phyloP scores from a whole-genome alignment of 2,329 filamentous ascomycete genomes.

The Cercospora beticola region DNA sequence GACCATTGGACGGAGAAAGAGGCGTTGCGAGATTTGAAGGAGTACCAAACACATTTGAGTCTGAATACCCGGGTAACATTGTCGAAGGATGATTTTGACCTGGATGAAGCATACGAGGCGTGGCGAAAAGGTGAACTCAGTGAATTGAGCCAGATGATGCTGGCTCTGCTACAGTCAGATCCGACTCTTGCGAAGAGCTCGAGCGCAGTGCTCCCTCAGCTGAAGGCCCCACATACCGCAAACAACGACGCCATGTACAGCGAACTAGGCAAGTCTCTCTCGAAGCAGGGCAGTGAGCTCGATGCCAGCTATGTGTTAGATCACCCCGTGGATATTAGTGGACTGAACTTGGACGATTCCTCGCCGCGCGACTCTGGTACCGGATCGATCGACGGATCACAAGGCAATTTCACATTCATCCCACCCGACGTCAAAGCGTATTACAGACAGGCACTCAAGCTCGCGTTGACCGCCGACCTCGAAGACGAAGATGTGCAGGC shows the following conservation, averaged over 20 bases:
- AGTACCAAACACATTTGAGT: conserved; percentile 86
- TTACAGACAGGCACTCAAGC: conserved; percentile 78
- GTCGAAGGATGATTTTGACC: conserved; percentile 81
- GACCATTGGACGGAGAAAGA: conserved; percentile 86
- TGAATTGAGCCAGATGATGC: conserved; percentile 88
- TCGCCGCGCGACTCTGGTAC: conserved; percentile 41
- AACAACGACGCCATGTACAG: conserved; percentile 36
- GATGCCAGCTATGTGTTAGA: conserved; percentile 61
- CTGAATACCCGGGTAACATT: conserved; percentile 75
- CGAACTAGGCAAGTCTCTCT: conserved; percentile 49
- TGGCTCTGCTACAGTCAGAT: conserved; percentile 81
- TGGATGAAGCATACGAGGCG: conserved; percentile 79
- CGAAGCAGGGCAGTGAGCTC: conserved; percentile 42
- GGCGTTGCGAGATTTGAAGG: conserved; percentile 85
- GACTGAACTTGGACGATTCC: conserved; percentile 60
- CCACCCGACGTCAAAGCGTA: conserved; percentile 78
- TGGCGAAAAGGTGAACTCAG: conserved; percentile 91
- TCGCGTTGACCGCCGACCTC: conserved; percentile 66
- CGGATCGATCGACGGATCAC: conserved; percentile 36
- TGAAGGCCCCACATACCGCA: conserved; percentile 27
- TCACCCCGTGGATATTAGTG: conserved; percentile 65
- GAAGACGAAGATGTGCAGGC: conserved; percentile 55
- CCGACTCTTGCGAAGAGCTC: conserved; percentile 80
- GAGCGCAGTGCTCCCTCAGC: conserved; percentile 42
- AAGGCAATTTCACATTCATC: conserved; percentile 74